Base-by-base conservation (phyloP, 768 basidiomycete species). In the Hygrophoropsis aurantiaca region DNA sequence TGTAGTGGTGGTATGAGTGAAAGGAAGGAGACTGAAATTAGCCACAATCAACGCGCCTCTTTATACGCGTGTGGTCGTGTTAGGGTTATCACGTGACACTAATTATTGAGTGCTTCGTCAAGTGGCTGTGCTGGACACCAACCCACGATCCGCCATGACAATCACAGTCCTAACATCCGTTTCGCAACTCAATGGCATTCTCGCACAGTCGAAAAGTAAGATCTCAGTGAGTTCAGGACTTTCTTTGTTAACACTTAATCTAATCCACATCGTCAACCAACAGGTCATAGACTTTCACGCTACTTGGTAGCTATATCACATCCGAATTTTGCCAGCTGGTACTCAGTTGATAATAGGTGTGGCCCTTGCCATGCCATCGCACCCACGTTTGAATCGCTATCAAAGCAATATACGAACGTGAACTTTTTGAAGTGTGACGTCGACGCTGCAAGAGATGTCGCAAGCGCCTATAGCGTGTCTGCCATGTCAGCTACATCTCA, bases 221-320 rank as follows among this genome's bases (percentile, higher is more conserved):
- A 61, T 90, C 23, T 77, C 85, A 19, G 88, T 89, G 45, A 58
- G 73, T 48, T 0, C 51, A 47, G 11, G 11, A 2, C 10, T 10
- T 38, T 25, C 24, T 45, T 20, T 24, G 33, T 42, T 34, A 5
- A 16, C 32, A 24, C 19, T 2, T 10, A 20, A 39, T 34, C 44
- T 26, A 40, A 53, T 36, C 26, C 20, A 25, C 27, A 37, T 51
- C 32, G 35, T 34, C 40, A 34, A 18, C 24, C 24, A 45, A 19
- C 40, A 89, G 87, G 84, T 92, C 49, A 88, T 92, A 50, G 90
- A 92, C 67, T 92, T 92, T 59, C 87, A 90, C 63, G 90, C 90
- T 46, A 78, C 83, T 51, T 92, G 90, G 90, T 88, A 54, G 54
- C 68, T 55, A 27, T 51, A 41, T 11, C 21, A 39, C 36, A 38